Base-by-base conservation (phyloP, 257 asterid species). In the Ajuga chamaepitys region DNA sequence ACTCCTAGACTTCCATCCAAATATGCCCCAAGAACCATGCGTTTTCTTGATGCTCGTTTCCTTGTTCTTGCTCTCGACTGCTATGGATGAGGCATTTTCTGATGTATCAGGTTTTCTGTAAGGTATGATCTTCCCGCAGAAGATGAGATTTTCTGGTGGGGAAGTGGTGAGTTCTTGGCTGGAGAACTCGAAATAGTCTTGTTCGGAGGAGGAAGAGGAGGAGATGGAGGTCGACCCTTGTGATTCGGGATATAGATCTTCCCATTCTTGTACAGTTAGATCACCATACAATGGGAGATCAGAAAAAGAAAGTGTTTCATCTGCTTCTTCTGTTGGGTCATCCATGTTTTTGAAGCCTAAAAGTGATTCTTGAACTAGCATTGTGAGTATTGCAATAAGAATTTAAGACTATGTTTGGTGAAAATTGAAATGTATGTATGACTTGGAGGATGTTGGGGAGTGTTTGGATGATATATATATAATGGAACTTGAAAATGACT, bases 221-320 rank as follows among this genome's bases (percentile, higher is more conserved):
- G 80, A 66, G 58, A 68, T 57, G 51, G 80, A 81, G 67, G 77
- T 81, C 7, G 86, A 76, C 24, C 81, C 83, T 57, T 78, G 85
- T 25, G 94, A 77, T 11, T 74, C 77, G 37, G 25, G 7, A 20
- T 78, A 78, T 4, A 80, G 54, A 26, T 75, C 77, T 48, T 58
- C 34, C 4, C 4, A 28, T 28, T 28, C 66, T 0, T 57, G 68
- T 10, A 58, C 64, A 42, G 68, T 66, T 2, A 66, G 68, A 48
- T 68, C 74, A 21, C 82, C 68, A 9, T 76, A 76, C 44, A 87
- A 38, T 38, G 91, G 82, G 10, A 83, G 82, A 60, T 83, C 95
- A 71, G 87, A 79, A 6, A 89, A 72, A 41, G 96, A 86, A 21
- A 89, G 88, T 13, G 95, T 81, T 4, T 89, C 96, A 34, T 76